Evolutionary conservation across 805 yeast species (phyloP), one percentile per base, ranked within the genome.

Genomic region (Candida saitoana): DNA sequence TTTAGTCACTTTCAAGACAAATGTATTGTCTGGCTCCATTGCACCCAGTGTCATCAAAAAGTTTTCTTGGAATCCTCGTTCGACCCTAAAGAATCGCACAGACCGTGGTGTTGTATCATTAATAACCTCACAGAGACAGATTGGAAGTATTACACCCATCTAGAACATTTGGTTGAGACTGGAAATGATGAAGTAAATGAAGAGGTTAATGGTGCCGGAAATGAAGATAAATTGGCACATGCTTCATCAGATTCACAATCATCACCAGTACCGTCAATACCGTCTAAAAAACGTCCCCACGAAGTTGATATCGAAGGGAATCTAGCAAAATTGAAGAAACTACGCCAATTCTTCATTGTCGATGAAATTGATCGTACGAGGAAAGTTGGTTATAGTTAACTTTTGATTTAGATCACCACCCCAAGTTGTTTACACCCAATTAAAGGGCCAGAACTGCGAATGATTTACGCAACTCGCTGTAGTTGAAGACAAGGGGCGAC

Each of bases 31-130:
- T 49, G 66, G 11, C 48, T 69, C 30, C 57, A 55, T n/a, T 69
- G 74, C 48, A 39, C 52, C 20, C 59, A 59, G 43, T 69, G 75
- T 46, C 67, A 69, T 48, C 58, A 58, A 36, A 50, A 71, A 35
- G 48, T 63, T 11, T 64, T 64, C 41, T 40, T 68, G 22, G 49
- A 57, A 33, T 45, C 6, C 27, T 22, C 27, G 18, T 47, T 59
- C 8, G 52, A 65, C 34, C 51, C 63, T 4, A 38, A 32, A 2
- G 38, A 32, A 2, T 65, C 63, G 19, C 74, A 69, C 47, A 65
- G 66, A 39, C 42, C 41, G 1, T 69, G 73, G 73, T 69, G 75
- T 49, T 45, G 57, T 8, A 48, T 50, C 37, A 38, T 47, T 1
- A 42, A 44, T 22, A 36, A 22, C 6, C 27, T 22, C 27, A 22